Evolutionary conservation across 345 rosid genomes (phyloP).

Genomic region (Geranium rotundifolium): DNA sequence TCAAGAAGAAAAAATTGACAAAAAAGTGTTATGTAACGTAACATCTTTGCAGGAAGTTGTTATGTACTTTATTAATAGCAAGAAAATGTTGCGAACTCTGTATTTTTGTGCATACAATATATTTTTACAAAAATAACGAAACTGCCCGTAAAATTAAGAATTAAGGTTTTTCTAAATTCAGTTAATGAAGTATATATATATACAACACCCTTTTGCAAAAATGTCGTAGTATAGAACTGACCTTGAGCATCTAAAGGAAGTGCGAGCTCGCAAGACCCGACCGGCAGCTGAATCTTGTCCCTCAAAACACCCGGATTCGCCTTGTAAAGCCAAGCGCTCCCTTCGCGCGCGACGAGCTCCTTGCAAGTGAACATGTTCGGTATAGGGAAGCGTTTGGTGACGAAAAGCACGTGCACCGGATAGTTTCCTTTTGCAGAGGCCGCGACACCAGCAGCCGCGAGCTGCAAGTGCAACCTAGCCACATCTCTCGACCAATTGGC

Average conservation of each 20-base stretch:
- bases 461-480: slow-evolving; percentile 12
- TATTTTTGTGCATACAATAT: no score
- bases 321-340: slow-evolving; percentile 11
- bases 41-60: no score
- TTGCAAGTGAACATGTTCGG: slow-evolving; percentile 11
- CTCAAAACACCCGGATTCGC: slow-evolving; percentile 5
- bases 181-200: no score
- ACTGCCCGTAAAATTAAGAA: no score
- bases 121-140: no score
- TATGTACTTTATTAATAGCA: no score
- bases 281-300: slow-evolving; percentile 10
- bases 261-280: slow-evolving; percentile 15
- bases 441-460: slow-evolving; percentile 6
- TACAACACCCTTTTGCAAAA: no score
- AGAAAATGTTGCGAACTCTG: no score
- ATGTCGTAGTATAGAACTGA: neutral
- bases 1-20: slow-evolving; percentile 1
- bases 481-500: slow-evolving; percentile 7
- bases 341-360: slow-evolving; percentile 6
- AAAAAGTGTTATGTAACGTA: no score
- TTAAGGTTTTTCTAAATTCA: no score
- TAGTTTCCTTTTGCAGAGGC: slow-evolving; percentile 6
- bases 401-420: slow-evolving; percentile 4
- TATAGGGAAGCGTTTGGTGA: slow-evolving; percentile 11
- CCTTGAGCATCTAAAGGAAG: slow-evolving; percentile 8